A percentile compares a stretch with the other conserved stretches of the same genome.
phyloP scores from a whole-genome alignment of 495 filamentous ascomycete genomes.

The Physcia stellaris region DNA sequence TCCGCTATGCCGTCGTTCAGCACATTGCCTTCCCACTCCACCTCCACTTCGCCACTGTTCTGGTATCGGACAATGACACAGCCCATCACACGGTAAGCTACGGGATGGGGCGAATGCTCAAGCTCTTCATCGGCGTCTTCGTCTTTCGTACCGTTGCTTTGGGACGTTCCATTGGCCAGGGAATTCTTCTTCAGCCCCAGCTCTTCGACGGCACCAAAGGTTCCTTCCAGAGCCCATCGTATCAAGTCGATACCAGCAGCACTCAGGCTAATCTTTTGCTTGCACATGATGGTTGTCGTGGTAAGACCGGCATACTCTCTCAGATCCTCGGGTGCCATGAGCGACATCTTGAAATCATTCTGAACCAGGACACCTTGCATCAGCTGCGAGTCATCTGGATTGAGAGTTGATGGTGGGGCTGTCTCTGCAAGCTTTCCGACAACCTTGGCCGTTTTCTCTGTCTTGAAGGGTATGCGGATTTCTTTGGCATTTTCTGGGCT shows the following conservation, averaged over 20 bases:
- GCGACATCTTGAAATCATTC: conserved; percentile 86
- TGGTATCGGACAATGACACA: conserved; percentile 65
- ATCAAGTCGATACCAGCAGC: conserved; percentile 85
- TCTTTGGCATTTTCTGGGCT: conserved; percentile 91
- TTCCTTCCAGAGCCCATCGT: conserved; percentile 85
- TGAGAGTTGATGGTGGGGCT: conserved; percentile 39
- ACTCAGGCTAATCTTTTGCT: conserved; percentile 70
- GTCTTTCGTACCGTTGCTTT: conserved; percentile 30
- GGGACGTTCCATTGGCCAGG: conserved; percentile 20
- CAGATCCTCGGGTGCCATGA: conserved; percentile 94
- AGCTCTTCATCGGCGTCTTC: conserved; percentile 40
- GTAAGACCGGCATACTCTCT: conserved; percentile 90
- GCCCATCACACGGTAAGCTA: conserved; percentile 74
- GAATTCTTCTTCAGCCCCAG: conserved; percentile 32
- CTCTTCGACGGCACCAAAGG: conserved; percentile 77
- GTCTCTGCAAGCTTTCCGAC: conserved; percentile 84
- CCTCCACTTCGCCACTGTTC: conserved; percentile 60
- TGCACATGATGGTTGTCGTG: conserved; percentile 83
- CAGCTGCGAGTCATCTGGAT: conserved; percentile 36
- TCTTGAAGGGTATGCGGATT: conserved; percentile 84
- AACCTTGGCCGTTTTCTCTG: conserved; percentile 93
- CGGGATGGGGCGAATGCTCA: conserved; percentile 17
- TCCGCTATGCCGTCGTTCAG: conserved; percentile 96
- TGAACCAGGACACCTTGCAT: conserved; percentile 88
- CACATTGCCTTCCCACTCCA: conserved; percentile 97